phyloP scores from a whole-genome alignment of 768 basidiomycete species.

The Megacollybia marginata region DNA sequence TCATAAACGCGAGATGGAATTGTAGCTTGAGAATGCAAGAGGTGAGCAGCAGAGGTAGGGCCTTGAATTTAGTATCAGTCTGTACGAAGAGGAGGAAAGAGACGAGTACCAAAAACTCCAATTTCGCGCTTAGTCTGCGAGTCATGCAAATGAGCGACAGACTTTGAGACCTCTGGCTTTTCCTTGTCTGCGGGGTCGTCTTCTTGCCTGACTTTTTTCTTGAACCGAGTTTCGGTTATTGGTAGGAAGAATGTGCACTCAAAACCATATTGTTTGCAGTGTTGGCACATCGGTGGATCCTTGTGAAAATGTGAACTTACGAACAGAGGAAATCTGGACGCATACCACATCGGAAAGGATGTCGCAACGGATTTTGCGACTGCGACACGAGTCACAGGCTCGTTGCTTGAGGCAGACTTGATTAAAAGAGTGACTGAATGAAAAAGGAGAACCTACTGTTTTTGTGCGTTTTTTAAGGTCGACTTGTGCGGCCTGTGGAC shows the following conservation, averaged over 20 bases:
- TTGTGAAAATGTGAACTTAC: constrained; percentile 9
- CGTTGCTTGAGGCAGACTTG: constrained; percentile 37
- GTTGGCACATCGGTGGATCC: constrained; percentile 81
- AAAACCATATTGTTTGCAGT: constrained; percentile 90
- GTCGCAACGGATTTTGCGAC: constrained; percentile 93
- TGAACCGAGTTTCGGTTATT: constrained; percentile 97
- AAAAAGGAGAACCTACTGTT: constrained; percentile 41
- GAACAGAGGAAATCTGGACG: not conserved
- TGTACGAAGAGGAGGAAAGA: constrained; percentile 21
- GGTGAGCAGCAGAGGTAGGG: constrained; percentile 78
- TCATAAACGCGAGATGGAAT: constrained; percentile 84
- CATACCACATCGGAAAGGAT: constrained; percentile 58
- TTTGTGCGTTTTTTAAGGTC: constrained; percentile 87
- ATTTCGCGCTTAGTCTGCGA: constrained; percentile 44
- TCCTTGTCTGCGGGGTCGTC: constrained; percentile 38
- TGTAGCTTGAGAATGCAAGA: constrained; percentile 84
- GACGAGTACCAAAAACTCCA: constrained; percentile 47
- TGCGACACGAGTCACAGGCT: constrained; percentile 87
- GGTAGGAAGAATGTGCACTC: constrained; percentile 98
- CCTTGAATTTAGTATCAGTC: constrained; percentile 50
- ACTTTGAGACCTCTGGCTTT: constrained; percentile 21
- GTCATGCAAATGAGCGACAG: constrained; percentile 38
- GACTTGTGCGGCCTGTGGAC: constrained; percentile 24
- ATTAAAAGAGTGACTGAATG: constrained; percentile 1
- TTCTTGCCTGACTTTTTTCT: constrained; percentile 86